Conservation (phyloP, 1,284 basidiomycete species). For the Clitocybe nebularis region DNA sequence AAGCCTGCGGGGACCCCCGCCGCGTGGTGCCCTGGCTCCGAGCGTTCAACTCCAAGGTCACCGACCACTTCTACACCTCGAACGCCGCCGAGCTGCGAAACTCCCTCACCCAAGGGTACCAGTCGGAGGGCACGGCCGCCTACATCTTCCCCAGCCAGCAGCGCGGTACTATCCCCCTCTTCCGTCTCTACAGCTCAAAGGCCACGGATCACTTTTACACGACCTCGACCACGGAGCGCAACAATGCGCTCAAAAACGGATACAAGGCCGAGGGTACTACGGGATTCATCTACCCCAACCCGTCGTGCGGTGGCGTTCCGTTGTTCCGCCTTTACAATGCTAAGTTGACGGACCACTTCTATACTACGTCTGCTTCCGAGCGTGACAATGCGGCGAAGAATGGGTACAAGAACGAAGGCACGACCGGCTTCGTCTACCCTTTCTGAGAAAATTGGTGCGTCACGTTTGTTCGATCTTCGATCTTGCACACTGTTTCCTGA, state of each 20-base stretch:
- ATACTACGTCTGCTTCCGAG: slow-evolving; percentile 9
- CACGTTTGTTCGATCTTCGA: background rate
- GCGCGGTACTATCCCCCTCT: slow-evolving; percentile 11
- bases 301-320: slow-evolving; percentile 2
- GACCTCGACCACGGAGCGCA: slow-evolving; percentile 6
- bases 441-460: background rate
- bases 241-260: background rate
- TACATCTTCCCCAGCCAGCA: slow-evolving; percentile 8
- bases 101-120: background rate
- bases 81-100: background rate
- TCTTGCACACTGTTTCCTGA: too few relatives aligned
- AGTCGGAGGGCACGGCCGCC: slow-evolving; percentile 3
- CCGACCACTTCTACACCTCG: slow-evolving; percentile 1
- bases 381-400: background rate
- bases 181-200: slow-evolving; percentile 6
- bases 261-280: background rate
- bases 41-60: background rate
- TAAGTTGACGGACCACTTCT: slow-evolving; percentile 8
- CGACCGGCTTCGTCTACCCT: slow-evolving; percentile 13
- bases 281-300: slow-evolving; percentile 1
- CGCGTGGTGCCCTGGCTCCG: background rate
- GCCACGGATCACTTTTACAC: slow-evolving; percentile 15
- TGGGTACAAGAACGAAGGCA: slow-evolving; percentile 11
- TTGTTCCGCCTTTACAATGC: slow-evolving; percentile 10
- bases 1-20: slow-evolving; percentile 1